Base-by-base conservation (phyloP, 2,329 filamentous ascomycete species). In the Diaporthe citrichinensis region DNA sequence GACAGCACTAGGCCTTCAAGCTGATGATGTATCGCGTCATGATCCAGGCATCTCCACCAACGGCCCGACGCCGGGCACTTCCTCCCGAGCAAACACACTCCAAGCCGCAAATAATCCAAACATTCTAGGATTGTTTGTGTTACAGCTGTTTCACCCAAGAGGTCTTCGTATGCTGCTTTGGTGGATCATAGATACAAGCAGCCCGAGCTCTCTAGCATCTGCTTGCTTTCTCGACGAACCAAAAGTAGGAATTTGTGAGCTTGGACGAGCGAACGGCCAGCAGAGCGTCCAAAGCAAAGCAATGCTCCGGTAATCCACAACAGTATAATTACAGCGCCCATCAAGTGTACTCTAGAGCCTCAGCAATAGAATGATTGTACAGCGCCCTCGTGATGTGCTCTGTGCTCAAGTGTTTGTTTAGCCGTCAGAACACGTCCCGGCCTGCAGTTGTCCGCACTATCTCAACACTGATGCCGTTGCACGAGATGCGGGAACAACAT, bases 321-420 rank as follows among this genome's bases (percentile, higher is more conserved):
- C 1, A 1, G 1, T 53, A n/a, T 28, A 25, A 28, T 10, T 23
- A 14, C 12, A 14, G n/a, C n/a, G 0, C 6, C 17, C 31, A 31
- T 20, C 4, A 17, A 5, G 28, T 31, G 0, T 34, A 4, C 1
- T 14, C 55, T 0, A 6, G 14, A 4, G 57, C 7, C 2, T 20
- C 57, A 15, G 25, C 25, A 28, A 57, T 17, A 31, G 12, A 39
- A 39, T 36, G 57, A 36, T 10, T 59, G 57, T 14, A 39, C 17
- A 39, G 17, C 2, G 14, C 34, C 31, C 1, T 59, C 9, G 10
- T 10, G 8, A n/a, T 0, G 31, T 59, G n/a, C n/a, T n/a, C n/a
- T n/a, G n/a, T n/a, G n/a, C n/a, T n/a, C n/a, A n/a, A n/a, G n/a
- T n/a, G 17, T 36, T 23, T 59, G 8, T n/a, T 14, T 12, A 9